Conservation (phyloP, 2,329 filamentous ascomycete species). For the Metarhizium anisopliae region DNA sequence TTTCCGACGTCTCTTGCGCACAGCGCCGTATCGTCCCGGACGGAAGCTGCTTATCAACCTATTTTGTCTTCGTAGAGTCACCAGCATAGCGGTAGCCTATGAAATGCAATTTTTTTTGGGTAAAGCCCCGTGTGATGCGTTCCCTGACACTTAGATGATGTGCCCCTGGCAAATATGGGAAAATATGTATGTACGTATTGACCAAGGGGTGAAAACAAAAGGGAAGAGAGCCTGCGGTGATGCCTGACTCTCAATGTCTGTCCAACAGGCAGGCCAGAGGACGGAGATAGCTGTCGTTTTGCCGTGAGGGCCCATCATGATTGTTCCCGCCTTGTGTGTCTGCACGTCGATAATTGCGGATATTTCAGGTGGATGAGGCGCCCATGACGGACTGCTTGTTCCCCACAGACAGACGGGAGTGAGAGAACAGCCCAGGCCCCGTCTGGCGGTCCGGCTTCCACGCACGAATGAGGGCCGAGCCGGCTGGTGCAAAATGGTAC, state of each 20-base stretch:
- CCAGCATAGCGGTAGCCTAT: too few species aligned
- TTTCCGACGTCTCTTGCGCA: too few species aligned
- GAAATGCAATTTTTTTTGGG: too few species aligned
- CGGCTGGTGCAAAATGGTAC: slow-evolving; percentile 3
- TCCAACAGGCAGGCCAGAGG: neutral
- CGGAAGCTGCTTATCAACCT: too few species aligned
- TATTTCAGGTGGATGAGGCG: neutral
- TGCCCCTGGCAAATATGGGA: neutral
- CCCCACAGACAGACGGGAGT: neutral
- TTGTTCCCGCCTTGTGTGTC: neutral
- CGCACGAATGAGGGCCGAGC: slow-evolving; percentile 14
- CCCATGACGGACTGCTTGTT: neutral
- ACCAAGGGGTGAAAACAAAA: neutral
- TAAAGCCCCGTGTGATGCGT: too few species aligned
- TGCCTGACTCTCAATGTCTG: neutral
- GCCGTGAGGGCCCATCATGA: neutral
- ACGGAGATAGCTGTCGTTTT: neutral
- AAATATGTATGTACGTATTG: neutral
- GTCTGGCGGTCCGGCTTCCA: slow-evolving; percentile 16
- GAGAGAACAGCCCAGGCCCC: slow-evolving; percentile 10
- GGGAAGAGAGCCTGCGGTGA: neutral
- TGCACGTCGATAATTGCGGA: neutral
- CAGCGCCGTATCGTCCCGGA: too few species aligned
- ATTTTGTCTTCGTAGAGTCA: too few species aligned
- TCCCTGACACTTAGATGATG: neutral